These are phyloP conservation scores for Hemileccinum impolitum DNA, from an alignment of 768 basidiomycete genomes.

Conservation along the genomic window DNA sequence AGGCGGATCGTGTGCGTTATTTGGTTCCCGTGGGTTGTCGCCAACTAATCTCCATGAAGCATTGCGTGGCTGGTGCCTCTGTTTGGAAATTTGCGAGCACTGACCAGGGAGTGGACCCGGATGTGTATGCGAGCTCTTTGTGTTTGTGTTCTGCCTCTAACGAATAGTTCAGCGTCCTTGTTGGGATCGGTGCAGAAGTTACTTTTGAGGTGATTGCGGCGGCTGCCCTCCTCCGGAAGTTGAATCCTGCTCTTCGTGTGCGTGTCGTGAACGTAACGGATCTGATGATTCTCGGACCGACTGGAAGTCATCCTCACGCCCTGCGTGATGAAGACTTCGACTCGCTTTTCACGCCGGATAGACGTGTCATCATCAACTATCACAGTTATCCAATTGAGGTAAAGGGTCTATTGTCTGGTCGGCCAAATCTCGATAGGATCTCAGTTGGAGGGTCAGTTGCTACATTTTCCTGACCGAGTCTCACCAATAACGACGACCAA, in stretches of 20 bases:
- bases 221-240: constrained; percentile 69
- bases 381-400: constrained; percentile 79
- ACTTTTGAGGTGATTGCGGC: constrained; percentile 90
- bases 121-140: constrained; percentile 46
- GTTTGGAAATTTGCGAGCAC: constrained; percentile 83
- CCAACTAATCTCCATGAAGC: constrained; percentile 34
- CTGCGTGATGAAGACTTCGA: constrained; percentile 59
- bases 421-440: constrained; percentile 48
- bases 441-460: constrained; percentile 46
- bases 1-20: constrained; percentile 57
- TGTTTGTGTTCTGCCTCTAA: neutral
- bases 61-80: constrained; percentile 84
- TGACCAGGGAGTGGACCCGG: constrained; percentile 67
- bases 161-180: constrained; percentile 53
- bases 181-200: constrained; percentile 84
- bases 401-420: constrained; percentile 60
- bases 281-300: constrained; percentile 72
- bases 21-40: neutral
- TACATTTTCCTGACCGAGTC: neutral
- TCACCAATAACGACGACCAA: constrained; percentile 2
- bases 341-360: constrained; percentile 68
- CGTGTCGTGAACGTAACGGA: constrained; percentile 90
- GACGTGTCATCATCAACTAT: constrained; percentile 75
- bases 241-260: constrained; percentile 69
- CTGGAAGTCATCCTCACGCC: constrained; percentile 75